Conservation (phyloP, 805 yeast species). For the Saccharomyces jurei region DNA sequence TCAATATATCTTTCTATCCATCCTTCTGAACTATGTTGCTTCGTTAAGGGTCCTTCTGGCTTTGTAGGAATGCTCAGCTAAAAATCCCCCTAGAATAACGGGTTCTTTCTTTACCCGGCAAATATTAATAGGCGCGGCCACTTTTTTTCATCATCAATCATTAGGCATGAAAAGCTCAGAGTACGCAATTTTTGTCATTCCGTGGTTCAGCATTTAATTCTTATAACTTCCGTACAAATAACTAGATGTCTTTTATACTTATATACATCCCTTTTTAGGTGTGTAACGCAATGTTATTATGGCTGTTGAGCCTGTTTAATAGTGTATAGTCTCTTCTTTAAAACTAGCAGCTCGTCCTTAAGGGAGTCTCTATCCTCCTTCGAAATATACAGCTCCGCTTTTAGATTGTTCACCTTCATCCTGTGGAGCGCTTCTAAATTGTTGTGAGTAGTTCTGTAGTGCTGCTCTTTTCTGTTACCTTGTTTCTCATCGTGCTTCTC, state of each 20-base stretch:
- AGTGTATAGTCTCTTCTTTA: constrained; percentile 47
- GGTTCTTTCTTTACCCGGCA: background rate
- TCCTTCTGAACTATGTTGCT: background rate
- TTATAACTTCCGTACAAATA: background rate
- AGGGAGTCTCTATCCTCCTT: constrained; percentile 78
- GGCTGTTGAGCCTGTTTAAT: background rate
- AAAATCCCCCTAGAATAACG: background rate
- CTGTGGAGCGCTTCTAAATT: constrained; percentile 44
- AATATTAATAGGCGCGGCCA: background rate
- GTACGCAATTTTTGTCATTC: background rate
- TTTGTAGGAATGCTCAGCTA: background rate
- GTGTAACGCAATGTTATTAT: background rate
- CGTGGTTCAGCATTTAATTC: background rate
- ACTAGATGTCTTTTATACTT: background rate
- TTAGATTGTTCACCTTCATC: constrained; percentile 70
- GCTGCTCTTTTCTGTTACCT: constrained; percentile 31
- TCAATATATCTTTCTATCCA: background rate
- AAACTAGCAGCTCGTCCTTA: constrained; percentile 47
- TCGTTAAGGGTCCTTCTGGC: background rate
- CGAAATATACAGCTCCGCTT: constrained; percentile 73
- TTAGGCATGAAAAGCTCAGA: background rate
- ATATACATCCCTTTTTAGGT: background rate
- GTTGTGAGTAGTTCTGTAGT: background rate
- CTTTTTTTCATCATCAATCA: background rate
- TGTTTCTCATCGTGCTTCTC: too few relatives aligned